Evolutionary conservation across 1,284 basidiomycete genomes (phyloP).

Genomic region (Gymnopus androsaceus): DNA sequence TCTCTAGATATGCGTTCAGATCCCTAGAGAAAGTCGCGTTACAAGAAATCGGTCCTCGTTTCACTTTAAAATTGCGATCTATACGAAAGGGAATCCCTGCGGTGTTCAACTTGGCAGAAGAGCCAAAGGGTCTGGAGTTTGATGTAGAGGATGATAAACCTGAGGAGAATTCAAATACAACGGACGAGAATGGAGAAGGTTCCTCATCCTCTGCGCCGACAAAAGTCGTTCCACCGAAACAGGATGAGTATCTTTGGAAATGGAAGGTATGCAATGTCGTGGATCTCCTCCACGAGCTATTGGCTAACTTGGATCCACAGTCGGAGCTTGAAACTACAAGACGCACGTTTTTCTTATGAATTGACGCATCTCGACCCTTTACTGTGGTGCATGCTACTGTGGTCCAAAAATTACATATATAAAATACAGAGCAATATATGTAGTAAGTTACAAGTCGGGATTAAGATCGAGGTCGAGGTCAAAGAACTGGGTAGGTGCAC

Average conservation of each 20-base stretch:
- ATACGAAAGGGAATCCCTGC: constrained; percentile 88
- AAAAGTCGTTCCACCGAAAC: constrained; percentile 51
- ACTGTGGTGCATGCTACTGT: background rate
- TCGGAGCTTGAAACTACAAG: constrained; percentile 77
- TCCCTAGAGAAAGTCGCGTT: constrained; percentile 89
- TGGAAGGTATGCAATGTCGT: constrained; percentile 66
- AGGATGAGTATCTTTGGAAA: constrained; percentile 75
- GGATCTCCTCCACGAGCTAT: constrained; percentile 3
- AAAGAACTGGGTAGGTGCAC: constrained; percentile 11
- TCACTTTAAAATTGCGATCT: constrained; percentile 92
- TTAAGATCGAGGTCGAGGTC: constrained; percentile 27
- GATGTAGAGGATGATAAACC: constrained; percentile 39
- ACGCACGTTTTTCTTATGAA: constrained; percentile 77
- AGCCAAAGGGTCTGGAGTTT: constrained; percentile 61
- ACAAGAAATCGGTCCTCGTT: constrained; percentile 97
- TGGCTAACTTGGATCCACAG: constrained; percentile 37
- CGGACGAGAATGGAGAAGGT: constrained; percentile 8
- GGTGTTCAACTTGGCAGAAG: constrained; percentile 67
- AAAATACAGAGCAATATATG: too few species aligned
- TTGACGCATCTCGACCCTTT: background rate
- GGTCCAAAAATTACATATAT: too few species aligned
- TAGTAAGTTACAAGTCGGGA: constrained; percentile 5
- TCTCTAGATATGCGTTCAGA: constrained; percentile 86
- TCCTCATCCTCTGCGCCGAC: constrained; percentile 15
- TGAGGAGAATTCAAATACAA: constrained; percentile 8